Evolutionary conservation across 257 asterid genomes (phyloP).

Genomic region (Nicotiana paniculata): DNA sequence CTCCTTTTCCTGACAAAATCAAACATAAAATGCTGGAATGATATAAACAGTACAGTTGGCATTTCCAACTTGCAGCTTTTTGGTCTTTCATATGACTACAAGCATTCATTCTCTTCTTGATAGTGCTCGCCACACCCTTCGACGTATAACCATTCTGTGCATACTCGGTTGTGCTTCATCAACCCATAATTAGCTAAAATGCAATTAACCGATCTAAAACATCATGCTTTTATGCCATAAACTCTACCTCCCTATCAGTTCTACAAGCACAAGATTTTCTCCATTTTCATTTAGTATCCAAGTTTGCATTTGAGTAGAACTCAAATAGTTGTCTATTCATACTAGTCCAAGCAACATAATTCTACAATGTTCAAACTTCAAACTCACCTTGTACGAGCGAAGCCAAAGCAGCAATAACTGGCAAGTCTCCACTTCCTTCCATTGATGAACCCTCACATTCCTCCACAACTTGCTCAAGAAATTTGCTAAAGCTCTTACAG

Average conservation of each 20-base stretch:
- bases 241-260: not conserved
- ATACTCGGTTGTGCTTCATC: not conserved
- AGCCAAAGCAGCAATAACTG: conserved; percentile 53
- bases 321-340: not conserved
- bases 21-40: not conserved
- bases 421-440: conserved; percentile 39
- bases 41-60: not conserved
- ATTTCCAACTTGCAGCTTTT: not conserved
- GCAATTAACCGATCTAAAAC: not conserved
- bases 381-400: conserved; percentile 58
- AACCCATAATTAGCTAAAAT: not conserved
- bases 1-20: not conserved
- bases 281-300: not conserved
- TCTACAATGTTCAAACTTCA: not conserved
- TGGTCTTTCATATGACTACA: not conserved
- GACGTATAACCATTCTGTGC: not conserved
- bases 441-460: conserved; percentile 35
- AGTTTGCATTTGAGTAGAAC: not conserved
- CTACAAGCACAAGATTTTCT: conserved; percentile 1
- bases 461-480: conserved; percentile 41
- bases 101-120: not conserved
- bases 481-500: conserved; percentile 54
- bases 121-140: not conserved
- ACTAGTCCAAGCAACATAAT: not conserved
- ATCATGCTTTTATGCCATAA: not conserved